Base-by-base conservation (phyloP, 2,329 filamentous ascomycete species). In the Orbilia oligospora region DNA sequence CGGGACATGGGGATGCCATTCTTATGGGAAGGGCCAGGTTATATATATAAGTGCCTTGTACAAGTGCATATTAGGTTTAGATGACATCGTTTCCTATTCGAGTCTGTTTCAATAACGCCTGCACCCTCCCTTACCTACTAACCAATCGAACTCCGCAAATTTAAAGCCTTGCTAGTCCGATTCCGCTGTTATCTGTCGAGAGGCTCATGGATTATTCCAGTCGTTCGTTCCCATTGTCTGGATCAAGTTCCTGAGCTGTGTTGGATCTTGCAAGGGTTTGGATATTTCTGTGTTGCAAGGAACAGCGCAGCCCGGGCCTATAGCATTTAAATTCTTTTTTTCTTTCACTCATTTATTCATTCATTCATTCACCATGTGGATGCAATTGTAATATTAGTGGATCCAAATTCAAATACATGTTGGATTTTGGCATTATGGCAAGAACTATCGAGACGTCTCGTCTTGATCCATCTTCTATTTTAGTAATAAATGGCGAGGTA, bases 261-360 rank as follows among this genome's bases (percentile, higher is more conserved):
- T 75, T 75, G 71, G 71, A 75, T 75, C 53, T 75, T 75, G 64
- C 71, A 75, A 44, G 71, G 71, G 48, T 73, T 64, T 55, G 44
- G 46, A 14, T 24, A 56, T 55, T 33, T 55, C 53, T 69, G 71
- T 56, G 71, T 75, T 75, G 71, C 22, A 58, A 36, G 41, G 41
- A 41, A 46, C 38, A 46, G 65, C 22, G 36, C 24, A 36, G 46
- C 46, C n/a, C 33, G n/a, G n/a, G n/a, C n/a, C n/a, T n/a, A n/a
- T n/a, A n/a, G n/a, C n/a, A n/a, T n/a, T n/a, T n/a, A n/a, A n/a
- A n/a, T n/a, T n/a, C n/a, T n/a, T n/a, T n/a, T n/a, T n/a, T n/a
- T 6, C 27, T 30, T 30, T 30, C 27, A 30, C 6, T 30, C 27
- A 30, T 30, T 30, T 6, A 30, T 30, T 30, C 3, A 30, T 30